Evolutionary conservation across 169 alveolate species (phyloP).

Genomic region (Cryptosporidium ryanae): DNA sequence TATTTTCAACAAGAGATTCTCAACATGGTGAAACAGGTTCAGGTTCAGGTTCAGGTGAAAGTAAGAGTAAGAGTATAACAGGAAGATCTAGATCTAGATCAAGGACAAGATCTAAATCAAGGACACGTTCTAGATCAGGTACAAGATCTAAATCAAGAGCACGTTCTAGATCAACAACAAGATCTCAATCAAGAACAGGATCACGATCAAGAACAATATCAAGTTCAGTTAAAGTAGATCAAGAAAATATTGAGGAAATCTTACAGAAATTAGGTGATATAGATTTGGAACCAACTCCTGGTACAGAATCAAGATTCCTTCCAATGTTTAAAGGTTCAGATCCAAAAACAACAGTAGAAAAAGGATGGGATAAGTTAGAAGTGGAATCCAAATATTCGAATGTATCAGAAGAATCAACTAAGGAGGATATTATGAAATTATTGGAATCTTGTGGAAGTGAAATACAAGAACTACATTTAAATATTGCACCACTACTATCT

Average conservation of each 20-base stretch:
- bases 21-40: neutral
- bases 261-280: neutral
- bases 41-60: no score
- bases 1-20: neutral
- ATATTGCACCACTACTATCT: no score
- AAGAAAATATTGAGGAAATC: neutral
- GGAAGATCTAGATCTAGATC: neutral
- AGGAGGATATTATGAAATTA: no score
- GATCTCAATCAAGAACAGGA: no score
- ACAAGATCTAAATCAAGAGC: constrained; percentile 5
- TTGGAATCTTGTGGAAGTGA: no score
- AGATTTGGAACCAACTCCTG: neutral
- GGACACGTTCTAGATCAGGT: constrained; percentile 9
- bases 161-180: no score
- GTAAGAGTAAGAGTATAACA: neutral
- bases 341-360: no score
- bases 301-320: neutral
- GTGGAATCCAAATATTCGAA: no score
- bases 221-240: neutral
- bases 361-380: no score
- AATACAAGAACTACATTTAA: no score
- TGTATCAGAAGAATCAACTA: no score
- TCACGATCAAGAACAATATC: constrained; percentile 29
- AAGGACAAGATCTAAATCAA: neutral
- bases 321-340: neutral